Base-by-base conservation (phyloP, 148 eudicot genomes). In the Amaranthus cruentus region DNA sequence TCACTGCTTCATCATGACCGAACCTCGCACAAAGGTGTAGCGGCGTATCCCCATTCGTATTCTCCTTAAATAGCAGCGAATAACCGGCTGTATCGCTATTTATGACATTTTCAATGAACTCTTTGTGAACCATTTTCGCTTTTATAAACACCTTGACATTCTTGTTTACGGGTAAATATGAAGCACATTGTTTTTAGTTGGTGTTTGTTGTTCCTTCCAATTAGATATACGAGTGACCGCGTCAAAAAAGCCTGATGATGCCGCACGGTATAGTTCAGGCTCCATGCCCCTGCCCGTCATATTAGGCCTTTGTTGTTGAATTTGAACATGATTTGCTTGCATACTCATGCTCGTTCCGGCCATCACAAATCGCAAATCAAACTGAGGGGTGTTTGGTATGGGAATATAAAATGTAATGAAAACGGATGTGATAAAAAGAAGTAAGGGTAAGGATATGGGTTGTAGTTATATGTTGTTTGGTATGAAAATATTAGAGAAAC, bases 11-110 rank as follows among this genome's bases (percentile, higher is more conserved):
- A 0, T 47, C 13, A 62, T 42, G 58, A 7, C 75, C 68, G 42
- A 51, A 73, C 60, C 51, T 73, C 3, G 75, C 75, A 62, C 68
- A 68, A 28, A 73, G 50, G 64, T 73, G 75, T 66, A 73, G 15
- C 4, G 75, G 68, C 1, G 68, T 73, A 13, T 73, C 75, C n/a
- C 50, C 68, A 28, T 73, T 21, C 21, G 5, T 21, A 8, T 73
- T 62, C 13, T 15, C 14, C 57, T 73, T 46, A 21, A 28, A 62
- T 28, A 73, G 10, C 49, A 73, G 4, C 43, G 21, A 56, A 9
- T 48, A 8, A 1, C 28, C 51, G 18, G 18, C 18, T 18, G 18
- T 18, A 28, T 55, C 46, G 42, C 47, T 4, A 11, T 62, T 50
- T 3, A 62, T 18, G 42, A 73, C 60, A 38, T 62, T 12, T 0